phyloP scores from a whole-genome alignment of 495 filamentous ascomycete species.

The Jackrogersella minutella region DNA sequence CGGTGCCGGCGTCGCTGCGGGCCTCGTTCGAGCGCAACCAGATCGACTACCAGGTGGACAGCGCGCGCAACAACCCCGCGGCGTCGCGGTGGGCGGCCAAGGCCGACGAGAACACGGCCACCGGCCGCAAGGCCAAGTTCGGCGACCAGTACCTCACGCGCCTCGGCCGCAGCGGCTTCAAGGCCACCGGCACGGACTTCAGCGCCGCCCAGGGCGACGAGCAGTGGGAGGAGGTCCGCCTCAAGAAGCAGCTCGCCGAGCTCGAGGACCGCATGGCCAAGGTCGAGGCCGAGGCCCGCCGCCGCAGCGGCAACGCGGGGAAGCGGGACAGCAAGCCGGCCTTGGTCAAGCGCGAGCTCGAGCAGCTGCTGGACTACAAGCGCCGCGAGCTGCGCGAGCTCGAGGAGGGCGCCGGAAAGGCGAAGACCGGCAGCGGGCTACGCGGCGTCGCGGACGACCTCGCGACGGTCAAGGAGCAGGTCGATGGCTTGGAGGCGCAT shows the following conservation, averaged over 20 bases:
- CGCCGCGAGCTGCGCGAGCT: slow-evolving; percentile 68
- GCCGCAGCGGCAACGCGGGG: slow-evolving; percentile 61
- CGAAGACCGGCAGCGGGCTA: slow-evolving; percentile 65
- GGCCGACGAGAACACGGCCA: slow-evolving; percentile 74
- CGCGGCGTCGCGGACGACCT: slow-evolving; percentile 73
- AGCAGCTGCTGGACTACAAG: slow-evolving; percentile 87
- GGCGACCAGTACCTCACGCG: slow-evolving; percentile 95
- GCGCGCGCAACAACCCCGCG: slow-evolving; percentile 62
- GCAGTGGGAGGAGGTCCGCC: slow-evolving; percentile 96
- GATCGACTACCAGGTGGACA: slow-evolving; percentile 93
- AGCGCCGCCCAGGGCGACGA: slow-evolving; percentile 72
- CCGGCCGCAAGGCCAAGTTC: slow-evolving; percentile 93
- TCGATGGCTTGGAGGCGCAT: slow-evolving; percentile 73
- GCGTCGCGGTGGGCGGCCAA: slow-evolving; percentile 71
- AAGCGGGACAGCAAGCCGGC: slow-evolving; percentile 76
- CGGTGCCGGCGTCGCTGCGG: slow-evolving; percentile 90
- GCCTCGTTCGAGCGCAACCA: slow-evolving; percentile 90
- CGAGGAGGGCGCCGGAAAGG: slow-evolving; percentile 79
- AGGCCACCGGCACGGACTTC: slow-evolving; percentile 86
- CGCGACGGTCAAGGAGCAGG: slow-evolving; percentile 76
- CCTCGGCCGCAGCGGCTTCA: slow-evolving; percentile 79
- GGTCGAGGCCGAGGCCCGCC: slow-evolving; percentile 72
- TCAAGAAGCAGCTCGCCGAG: slow-evolving; percentile 89
- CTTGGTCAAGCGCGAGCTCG: slow-evolving; percentile 90
- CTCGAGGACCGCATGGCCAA: slow-evolving; percentile 83